Evolutionary conservation across 164 flowering plant species (phyloP).

Genomic region (Hamamelis virginiana): DNA sequence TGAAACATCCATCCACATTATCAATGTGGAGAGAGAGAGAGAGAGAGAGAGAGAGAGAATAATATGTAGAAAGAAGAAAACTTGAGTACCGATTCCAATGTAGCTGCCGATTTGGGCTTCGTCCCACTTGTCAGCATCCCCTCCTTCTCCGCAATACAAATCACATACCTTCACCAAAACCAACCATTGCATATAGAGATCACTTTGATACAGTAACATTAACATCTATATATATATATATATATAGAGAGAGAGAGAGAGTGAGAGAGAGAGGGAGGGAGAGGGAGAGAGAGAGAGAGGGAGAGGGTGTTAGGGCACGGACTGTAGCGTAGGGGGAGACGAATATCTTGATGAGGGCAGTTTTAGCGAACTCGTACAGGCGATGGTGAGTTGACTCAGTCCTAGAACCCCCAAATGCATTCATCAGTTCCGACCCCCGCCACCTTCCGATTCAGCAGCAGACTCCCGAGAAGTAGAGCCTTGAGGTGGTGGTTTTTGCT

Average conservation of each 20-base stretch:
- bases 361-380: slow-evolving; percentile 72
- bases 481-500: no score
- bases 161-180: slow-evolving; percentile 61
- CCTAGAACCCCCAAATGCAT: slow-evolving; percentile 21
- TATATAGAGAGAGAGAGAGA: slow-evolving; percentile 8
- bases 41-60: neutral
- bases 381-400: slow-evolving; percentile 62
- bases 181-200: neutral
- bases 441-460: no score
- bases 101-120: slow-evolving; percentile 86
- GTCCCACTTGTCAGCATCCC: slow-evolving; percentile 73
- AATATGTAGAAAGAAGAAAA: neutral
- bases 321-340: slow-evolving; percentile 82
- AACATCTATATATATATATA: neutral
- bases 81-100: slow-evolving; percentile 73
- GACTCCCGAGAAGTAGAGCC: no score
- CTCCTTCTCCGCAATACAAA: slow-evolving; percentile 76
- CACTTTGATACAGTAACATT: no score
- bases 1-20: slow-evolving; percentile 14
- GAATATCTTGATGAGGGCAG: slow-evolving; percentile 78
- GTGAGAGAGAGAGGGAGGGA: slow-evolving; percentile 14
- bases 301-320: slow-evolving; percentile 12
- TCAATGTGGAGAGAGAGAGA: neutral
- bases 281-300: slow-evolving; percentile 17
- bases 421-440: neutral